Base-by-base conservation (phyloP, 192 early-diverging fungal species). In the Radiomyces spectabilis region DNA sequence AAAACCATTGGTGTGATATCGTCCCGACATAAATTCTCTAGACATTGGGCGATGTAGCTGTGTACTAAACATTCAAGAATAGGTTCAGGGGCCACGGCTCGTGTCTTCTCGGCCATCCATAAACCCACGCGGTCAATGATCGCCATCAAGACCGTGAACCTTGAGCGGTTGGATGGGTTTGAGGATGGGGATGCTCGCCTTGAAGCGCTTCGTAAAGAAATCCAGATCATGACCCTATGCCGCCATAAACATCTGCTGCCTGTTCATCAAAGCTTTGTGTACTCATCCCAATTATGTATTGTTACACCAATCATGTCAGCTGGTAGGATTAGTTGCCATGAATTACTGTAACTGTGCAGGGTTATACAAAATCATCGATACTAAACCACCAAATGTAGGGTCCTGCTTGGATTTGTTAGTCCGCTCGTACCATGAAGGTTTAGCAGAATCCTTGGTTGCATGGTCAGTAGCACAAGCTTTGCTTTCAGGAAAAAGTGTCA, bases 241-340 rank as follows among this genome's bases (percentile, higher is more conserved):
- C 53, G 53, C 25, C 64, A 66, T 24, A 37, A 29, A 10, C 51
- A 66, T 50, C 21, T 66, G 24, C 24, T 66, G 5, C 51, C 58
- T 25, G 53, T 66, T 2, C 25, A 53, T 16, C 57, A 59, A 33
- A 66, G 64, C 27, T 66, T 66, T 55, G 53, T 60, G 10, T 21
- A 16, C 19, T 46, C 29, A n/a, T 66, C 64, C 29, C 33, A 55
- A 27, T 41, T 66, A n/a, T 55, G 55, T 32, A 66, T 66, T 18
- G 44, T 66, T 4, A 66, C 56, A 12, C 64, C 64, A 16, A 53
- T 59, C 38, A 66, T 66, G 64, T 50, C 64, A 31, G 63, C 63
- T 35, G 64, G 64, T 58, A 46, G 15, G 7, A 9, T 8, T 8
- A 13, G 33, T 35, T 35, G 33, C 13, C 33, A 35, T 35, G 5